A percentile compares a stretch with the other conserved stretches of the same genome.
These are phyloP conservation scores for Cystofilobasidium macerans DNA, from an alignment of 768 basidiomycete species.

Conservation along the genomic window DNA sequence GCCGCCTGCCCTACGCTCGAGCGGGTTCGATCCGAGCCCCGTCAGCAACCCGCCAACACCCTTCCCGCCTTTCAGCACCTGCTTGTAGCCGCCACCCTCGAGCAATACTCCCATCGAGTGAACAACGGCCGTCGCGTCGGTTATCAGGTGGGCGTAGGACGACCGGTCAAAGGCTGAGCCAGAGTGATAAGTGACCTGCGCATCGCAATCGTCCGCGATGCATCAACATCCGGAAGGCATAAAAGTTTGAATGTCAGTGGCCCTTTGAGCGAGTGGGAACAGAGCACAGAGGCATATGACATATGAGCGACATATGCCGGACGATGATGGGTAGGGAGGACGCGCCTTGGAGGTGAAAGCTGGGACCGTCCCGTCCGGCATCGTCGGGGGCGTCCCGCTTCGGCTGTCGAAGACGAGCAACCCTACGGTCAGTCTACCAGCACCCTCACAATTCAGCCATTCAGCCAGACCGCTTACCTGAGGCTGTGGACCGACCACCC, in stretches of 20 bases:
- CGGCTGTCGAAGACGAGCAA: no score
- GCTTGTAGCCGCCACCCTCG: slow-evolving; percentile 71
- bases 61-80: slow-evolving; percentile 44
- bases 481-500: slow-evolving; percentile 84
- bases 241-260: no score
- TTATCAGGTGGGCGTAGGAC: slow-evolving; percentile 58
- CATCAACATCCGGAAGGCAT: no score
- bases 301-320: neutral
- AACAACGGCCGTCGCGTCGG: slow-evolving; percentile 63
- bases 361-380: slow-evolving; percentile 80
- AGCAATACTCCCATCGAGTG: slow-evolving; percentile 88
- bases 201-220: no score
- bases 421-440: no score
- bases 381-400: slow-evolving; percentile 71
- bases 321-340: neutral
- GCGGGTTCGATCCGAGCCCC: slow-evolving; percentile 44
- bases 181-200: slow-evolving; percentile 73
- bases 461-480: slow-evolving; percentile 50
- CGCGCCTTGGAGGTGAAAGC: slow-evolving; percentile 69
- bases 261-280: neutral
- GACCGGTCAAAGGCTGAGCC: slow-evolving; percentile 71
- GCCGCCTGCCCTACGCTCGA: slow-evolving; percentile 39
- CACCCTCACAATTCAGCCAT: no score
- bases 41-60: neutral
- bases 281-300: no score